These are phyloP conservation scores for Teratosphaeria destructans DNA, from an alignment of 2,329 filamentous ascomycete genomes.

Conservation along the genomic window DNA sequence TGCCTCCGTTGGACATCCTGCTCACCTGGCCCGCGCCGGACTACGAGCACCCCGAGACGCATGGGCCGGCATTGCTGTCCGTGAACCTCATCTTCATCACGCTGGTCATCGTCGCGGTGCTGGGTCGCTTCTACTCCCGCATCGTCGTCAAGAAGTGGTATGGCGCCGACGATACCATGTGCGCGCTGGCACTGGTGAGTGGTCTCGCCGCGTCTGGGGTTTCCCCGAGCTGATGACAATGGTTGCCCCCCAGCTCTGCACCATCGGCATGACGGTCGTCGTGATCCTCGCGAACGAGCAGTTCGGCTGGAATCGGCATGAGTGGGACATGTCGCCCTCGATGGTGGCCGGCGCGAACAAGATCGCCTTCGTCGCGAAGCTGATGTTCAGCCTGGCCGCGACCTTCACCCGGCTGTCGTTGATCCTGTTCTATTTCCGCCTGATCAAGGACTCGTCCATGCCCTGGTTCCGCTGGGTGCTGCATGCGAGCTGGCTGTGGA, in stretches of 20 bases:
- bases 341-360: constrained; percentile 21
- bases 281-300: constrained; percentile 32
- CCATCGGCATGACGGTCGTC: constrained; percentile 27
- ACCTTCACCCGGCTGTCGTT: constrained; percentile 35
- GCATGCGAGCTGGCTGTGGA: constrained; percentile 29
- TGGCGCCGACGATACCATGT: constrained; percentile 33
- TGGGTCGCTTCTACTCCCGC: constrained; percentile 31
- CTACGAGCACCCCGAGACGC: constrained; percentile 31
- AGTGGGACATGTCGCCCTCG: constrained; percentile 28
- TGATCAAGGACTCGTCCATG: constrained; percentile 31
- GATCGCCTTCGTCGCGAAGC: constrained; percentile 33
- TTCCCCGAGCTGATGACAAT: not conserved
- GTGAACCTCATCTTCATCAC: constrained; percentile 30
- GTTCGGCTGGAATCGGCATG: constrained; percentile 35
- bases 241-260: constrained; percentile 21
- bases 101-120: constrained; percentile 27
- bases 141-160: constrained; percentile 32
- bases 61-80: constrained; percentile 30
- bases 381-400: constrained; percentile 32
- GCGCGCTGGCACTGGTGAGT: constrained; percentile 29
- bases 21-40: constrained; percentile 31
- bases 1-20: constrained; percentile 24
- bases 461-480: constrained; percentile 30
- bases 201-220: not conserved
- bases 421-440: constrained; percentile 37